Evolutionary conservation across 176 grass and related monocot species (phyloP).

Genomic region (Pharus latifolius): DNA sequence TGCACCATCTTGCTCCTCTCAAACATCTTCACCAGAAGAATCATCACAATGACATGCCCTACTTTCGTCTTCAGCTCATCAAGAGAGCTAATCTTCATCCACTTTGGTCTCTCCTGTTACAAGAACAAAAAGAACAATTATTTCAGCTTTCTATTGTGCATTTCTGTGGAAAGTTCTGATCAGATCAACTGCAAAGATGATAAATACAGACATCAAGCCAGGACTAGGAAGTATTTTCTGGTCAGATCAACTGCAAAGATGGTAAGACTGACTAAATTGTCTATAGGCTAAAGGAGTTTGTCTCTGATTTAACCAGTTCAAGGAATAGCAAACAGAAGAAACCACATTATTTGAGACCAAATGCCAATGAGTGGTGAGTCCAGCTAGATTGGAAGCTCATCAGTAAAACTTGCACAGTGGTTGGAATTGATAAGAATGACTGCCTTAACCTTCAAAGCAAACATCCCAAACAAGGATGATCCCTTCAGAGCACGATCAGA

Average conservation of each 20-base stretch:
- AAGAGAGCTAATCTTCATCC: slow-evolving; percentile 93
- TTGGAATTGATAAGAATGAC: neutral
- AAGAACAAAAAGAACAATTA: neutral
- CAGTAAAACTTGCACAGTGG: neutral
- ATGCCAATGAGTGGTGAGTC: neutral
- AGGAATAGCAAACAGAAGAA: neutral
- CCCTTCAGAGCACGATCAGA: slow-evolving; percentile 58
- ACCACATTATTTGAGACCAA: too few species aligned
- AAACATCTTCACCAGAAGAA: slow-evolving; percentile 97
- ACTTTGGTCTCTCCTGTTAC: slow-evolving; percentile 78
- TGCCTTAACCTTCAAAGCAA: slow-evolving; percentile 72
- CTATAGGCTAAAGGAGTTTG: neutral
- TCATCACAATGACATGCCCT: slow-evolving; percentile 98
- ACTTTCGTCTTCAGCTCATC: slow-evolving; percentile 97
- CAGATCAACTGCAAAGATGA: neutral
- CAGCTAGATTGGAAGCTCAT: neutral
- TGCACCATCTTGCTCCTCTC: slow-evolving; percentile 98
- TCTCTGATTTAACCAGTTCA: neutral
- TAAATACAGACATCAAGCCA: neutral
- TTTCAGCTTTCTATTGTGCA: neutral
- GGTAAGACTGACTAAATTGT: neutral
- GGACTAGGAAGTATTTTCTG: neutral
- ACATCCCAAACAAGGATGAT: slow-evolving; percentile 95
- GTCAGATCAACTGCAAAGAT: too few species aligned
- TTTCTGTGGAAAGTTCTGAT: neutral